phyloP scores from a whole-genome alignment of 2,329 filamentous ascomycete species.

The Calonectria ilicicola region DNA sequence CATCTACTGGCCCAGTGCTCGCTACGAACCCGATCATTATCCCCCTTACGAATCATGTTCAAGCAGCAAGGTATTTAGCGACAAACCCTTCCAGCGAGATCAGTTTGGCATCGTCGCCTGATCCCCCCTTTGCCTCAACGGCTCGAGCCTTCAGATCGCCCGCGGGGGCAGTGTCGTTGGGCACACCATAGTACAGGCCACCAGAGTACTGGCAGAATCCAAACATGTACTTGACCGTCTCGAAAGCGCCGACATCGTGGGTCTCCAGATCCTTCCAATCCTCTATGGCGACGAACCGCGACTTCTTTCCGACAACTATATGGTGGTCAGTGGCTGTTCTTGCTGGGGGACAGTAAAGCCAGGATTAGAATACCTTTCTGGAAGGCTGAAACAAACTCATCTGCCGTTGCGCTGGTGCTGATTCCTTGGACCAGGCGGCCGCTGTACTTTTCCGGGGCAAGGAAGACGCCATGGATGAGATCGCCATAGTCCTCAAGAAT shows the following conservation, averaged over 20 bases:
- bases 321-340: slow-evolving; percentile 9
- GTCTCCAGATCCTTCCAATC: slow-evolving; percentile 49
- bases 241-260: slow-evolving; percentile 45
- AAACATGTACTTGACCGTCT: slow-evolving; percentile 52
- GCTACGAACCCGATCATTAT: neutral
- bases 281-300: slow-evolving; percentile 46
- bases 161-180: slow-evolving; percentile 41
- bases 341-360: neutral
- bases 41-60: neutral
- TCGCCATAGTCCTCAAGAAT: slow-evolving; percentile 58
- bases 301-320: slow-evolving; percentile 46
- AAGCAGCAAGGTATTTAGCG: slow-evolving; percentile 37
- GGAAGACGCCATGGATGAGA: slow-evolving; percentile 57
- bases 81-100: slow-evolving; percentile 42
- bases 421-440: slow-evolving; percentile 51
- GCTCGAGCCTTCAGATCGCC: slow-evolving; percentile 45
- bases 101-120: slow-evolving; percentile 35
- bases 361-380: slow-evolving; percentile 39
- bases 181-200: slow-evolving; percentile 47
- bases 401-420: slow-evolving; percentile 48
- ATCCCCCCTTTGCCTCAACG: slow-evolving; percentile 40
- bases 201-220: slow-evolving; percentile 50
- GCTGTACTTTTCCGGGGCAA: slow-evolving; percentile 52
- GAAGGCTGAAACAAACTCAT: slow-evolving; percentile 47
- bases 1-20: neutral